Conservation (phyloP, 192 early-diverging fungal genomes). For the Umbelopsis sp. region DNA sequence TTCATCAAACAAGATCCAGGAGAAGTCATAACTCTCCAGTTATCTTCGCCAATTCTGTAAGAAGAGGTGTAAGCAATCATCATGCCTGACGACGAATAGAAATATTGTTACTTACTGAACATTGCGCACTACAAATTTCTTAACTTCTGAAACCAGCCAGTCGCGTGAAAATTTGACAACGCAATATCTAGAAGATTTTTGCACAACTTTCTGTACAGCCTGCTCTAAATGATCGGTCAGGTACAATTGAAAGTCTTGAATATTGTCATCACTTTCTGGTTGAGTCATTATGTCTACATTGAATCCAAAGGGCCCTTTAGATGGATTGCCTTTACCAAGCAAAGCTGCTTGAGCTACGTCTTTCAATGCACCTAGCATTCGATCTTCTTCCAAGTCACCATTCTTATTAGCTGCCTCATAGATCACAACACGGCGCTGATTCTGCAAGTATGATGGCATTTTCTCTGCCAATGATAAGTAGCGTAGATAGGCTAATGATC, state of each 20-base stretch:
- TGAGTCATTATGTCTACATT: constrained; percentile 44
- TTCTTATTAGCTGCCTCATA: constrained; percentile 21
- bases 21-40: constrained; percentile 79
- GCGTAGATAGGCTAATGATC: constrained; percentile 49
- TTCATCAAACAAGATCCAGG: constrained; percentile 80
- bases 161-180: constrained; percentile 47
- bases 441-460: constrained; percentile 43
- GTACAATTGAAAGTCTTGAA: constrained; percentile 36
- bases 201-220: constrained; percentile 38
- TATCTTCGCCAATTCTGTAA: constrained; percentile 61
- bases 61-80: background rate
- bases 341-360: constrained; percentile 20
- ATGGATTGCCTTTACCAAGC: constrained; percentile 20
- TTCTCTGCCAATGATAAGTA: constrained; percentile 24
- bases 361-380: constrained; percentile 21
- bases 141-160: constrained; percentile 50
- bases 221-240: constrained; percentile 36
- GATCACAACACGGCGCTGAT: constrained; percentile 50
- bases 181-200: constrained; percentile 49
- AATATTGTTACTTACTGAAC: constrained; percentile 35
- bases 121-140: constrained; percentile 51
- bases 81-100: background rate
- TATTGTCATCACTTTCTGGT: constrained; percentile 38
- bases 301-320: constrained; percentile 23
- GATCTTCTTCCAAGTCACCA: constrained; percentile 21